Evolutionary conservation across 2,329 filamentous ascomycete species (phyloP), one percentile per base, ranked within the genome.

Genomic region (Conoideocrella luteorostrata): DNA sequence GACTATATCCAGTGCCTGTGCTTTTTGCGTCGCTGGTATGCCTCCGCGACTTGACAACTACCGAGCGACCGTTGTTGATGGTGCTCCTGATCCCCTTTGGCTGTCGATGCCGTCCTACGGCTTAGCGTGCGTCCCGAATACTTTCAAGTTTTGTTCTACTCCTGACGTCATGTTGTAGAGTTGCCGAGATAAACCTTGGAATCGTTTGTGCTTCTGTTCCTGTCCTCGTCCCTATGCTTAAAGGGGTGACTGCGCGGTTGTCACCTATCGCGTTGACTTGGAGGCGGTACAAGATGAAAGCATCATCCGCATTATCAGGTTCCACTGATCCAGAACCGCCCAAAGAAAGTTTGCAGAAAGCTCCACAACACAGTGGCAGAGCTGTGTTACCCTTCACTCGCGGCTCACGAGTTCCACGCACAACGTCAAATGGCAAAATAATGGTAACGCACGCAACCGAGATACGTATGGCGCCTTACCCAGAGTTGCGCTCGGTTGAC

Each of bases 131-230:
- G 39, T 41, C 4, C 7, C n/a, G 9, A 11, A 34, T 12, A 34
- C n/a, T 17, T 29, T 29, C 30, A 7, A 28, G n/a, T 20, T 39
- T 22, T 17, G 9, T 20, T 18, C n/a, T 22, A 13, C 39, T 32
- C 17, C 7, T 29, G n/a, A 29, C n/a, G 30, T 20, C 15, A 29
- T 17, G 15, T n/a, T 12, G 28, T 28, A 41, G 39, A 9, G 9
- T 41, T 12, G 39, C 39, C 7, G 39, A 41, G 18, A 23, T 41
- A 5, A 41, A 41, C 21, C 28, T 41, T 9, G 39, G 39, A 2
- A 41, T 41, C 15, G 23, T 41, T 21, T 41, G 39, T 10, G 39
- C 39, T 13, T 41, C 24, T 11, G n/a, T 41, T 10, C 39, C 39
- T 3, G 24, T 33, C 28, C 7, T 21, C n/a, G 13, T 12, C 15